phyloP scores from a whole-genome alignment of 106 monocot genomes.

The Apostasia shenzhenica region DNA sequence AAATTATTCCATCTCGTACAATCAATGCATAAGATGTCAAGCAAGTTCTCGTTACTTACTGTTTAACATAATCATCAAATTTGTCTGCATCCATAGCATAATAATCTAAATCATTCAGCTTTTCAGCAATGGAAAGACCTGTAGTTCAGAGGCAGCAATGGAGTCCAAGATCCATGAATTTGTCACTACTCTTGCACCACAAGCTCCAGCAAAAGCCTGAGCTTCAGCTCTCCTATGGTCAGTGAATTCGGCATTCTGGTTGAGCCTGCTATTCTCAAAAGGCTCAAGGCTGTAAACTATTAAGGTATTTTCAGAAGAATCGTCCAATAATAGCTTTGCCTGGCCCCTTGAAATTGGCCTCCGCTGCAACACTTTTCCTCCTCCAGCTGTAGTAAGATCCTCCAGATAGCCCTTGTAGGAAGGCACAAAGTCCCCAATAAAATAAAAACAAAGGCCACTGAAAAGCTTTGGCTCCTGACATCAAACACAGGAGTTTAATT shows the following conservation, averaged over 20 bases:
- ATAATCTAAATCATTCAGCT: neutral
- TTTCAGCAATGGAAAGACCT: conserved; percentile 11
- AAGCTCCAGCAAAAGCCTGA: conserved; percentile 41
- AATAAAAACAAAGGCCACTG: conserved; percentile 53
- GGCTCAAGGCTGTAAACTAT: conserved; percentile 66
- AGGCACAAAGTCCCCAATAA: conserved; percentile 49
- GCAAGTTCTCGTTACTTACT: too few relatives aligned
- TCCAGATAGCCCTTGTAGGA: conserved; percentile 74
- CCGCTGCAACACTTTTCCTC: conserved; percentile 66
- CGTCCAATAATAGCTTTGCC: conserved; percentile 26
- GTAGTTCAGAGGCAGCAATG: conserved; percentile 67
- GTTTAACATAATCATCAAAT: too few relatives aligned
- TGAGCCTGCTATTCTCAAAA: conserved; percentile 15
- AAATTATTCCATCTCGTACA: too few relatives aligned
- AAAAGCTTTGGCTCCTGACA: conserved; percentile 80
- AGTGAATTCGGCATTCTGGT: neutral
- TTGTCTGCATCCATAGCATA: too few relatives aligned
- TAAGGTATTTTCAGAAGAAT: conserved; percentile 15
- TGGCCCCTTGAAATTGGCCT: conserved; percentile 55
- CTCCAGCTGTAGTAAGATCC: conserved; percentile 66
- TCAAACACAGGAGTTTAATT: neutral
- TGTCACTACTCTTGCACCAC: conserved; percentile 49
- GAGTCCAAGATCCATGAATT: conserved; percentile 85
- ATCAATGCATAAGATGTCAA: too few relatives aligned
- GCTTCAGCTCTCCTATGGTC: conserved; percentile 36